A percentile compares a stretch with the other conserved stretches of the same genome.
Evolutionary conservation across 345 rosid species (phyloP).

Genomic region (Murraya paniculata): DNA sequence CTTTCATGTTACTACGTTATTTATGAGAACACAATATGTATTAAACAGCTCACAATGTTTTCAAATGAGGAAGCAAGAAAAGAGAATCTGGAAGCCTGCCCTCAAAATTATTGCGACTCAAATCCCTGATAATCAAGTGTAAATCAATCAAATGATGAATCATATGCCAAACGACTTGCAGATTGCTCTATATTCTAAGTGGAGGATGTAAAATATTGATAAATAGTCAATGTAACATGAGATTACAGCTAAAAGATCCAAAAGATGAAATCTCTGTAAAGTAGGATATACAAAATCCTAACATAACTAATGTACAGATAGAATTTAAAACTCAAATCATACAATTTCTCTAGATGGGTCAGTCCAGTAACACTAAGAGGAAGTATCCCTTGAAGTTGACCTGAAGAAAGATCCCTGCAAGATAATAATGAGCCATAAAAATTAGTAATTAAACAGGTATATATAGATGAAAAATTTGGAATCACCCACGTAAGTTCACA

Average conservation of each 20-base stretch:
- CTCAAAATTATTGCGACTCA: slow-evolving; percentile 43
- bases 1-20: background rate
- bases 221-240: background rate
- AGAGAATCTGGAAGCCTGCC: slow-evolving; percentile 39
- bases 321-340: slow-evolving; percentile 21
- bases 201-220: background rate
- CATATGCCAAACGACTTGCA: background rate
- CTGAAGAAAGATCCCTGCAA: slow-evolving; percentile 47
- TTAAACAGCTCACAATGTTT: slow-evolving; percentile 37
- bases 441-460: background rate
- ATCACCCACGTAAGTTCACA: background rate
- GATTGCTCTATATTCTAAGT: background rate
- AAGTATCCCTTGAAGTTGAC: slow-evolving; percentile 32
- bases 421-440: background rate
- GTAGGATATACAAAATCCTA: background rate
- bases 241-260: background rate
- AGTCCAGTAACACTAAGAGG: slow-evolving; percentile 37
- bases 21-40: background rate
- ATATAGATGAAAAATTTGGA: background rate
- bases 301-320: background rate
- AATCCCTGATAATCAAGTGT: slow-evolving; percentile 42
- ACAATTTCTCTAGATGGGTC: slow-evolving; percentile 42
- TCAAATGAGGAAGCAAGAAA: slow-evolving; percentile 31
- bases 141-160: background rate
- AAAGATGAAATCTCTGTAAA: background rate